Evolutionary conservation across 306 rosid species (phyloP), one percentile per base, ranked within the genome.

Genomic region (Betula pendula): DNA sequence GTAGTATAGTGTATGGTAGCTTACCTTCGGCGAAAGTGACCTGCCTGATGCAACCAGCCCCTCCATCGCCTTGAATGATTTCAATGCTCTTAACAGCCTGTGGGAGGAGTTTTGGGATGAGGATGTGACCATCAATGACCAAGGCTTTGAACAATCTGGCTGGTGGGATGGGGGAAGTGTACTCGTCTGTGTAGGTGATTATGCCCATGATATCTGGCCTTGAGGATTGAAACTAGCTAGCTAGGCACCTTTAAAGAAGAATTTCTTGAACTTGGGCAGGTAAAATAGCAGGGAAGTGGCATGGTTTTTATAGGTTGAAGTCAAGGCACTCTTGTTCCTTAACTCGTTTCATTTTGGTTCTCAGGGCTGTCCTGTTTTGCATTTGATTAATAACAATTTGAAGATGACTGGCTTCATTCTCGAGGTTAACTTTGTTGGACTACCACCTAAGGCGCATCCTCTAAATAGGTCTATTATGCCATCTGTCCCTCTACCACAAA

Each of bases 21-120:
- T 50, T 63, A 80, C 95, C 90, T 75, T 79, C 80, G 1, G 72
- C 75, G 12, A 88, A 83, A 66, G 78, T 79, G 77, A 87, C 40
- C 75, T 87, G 75, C 65, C 79, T 80, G 75, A 87, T 71, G 77
- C 85, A 86, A 75, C 91, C 89, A 11, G 82, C 52, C 9, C 86
- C 86, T 6, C 88, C 90, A 48, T 87, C 68, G n/a, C 88, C 90
- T 73, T 81, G 80, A 9, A 79, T 55, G 72, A 81, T 66, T 56
- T 84, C 90, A 53, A 50, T 9, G 5, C 65, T 29, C 38, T 70
- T 72, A 9, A 79, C 17, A 13, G 76, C 80, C 15, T 87, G 81
- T 0, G 88, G 90, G 3, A 80, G 67, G 11, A 79, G 6, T 55
- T 86, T 80, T 16, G 86, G 83, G 44, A 83, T 66, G 27, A 77